These are phyloP conservation scores for Heterobasidion occidentale DNA, from an alignment of 1,284 basidiomycete genomes.

Conservation along the genomic window DNA sequence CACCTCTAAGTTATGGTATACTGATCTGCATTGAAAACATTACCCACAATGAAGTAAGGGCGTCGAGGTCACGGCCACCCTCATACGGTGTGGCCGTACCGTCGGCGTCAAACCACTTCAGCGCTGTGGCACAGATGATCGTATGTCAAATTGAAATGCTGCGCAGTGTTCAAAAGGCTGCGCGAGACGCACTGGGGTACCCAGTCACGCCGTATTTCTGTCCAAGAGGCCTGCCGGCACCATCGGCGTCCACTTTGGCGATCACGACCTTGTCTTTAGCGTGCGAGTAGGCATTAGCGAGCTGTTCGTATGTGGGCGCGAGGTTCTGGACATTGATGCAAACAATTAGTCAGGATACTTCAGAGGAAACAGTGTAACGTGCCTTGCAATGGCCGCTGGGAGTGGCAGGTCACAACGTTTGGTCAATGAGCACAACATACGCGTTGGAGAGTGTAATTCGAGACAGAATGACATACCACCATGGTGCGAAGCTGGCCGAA, in stretches of 20 bases:
- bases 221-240: conserved; percentile 67
- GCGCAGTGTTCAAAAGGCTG: neutral
- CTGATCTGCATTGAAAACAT: neutral
- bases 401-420: no score
- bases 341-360: conserved; percentile 2
- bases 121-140: conserved; percentile 36
- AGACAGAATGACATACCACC: conserved; percentile 53
- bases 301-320: conserved; percentile 82
- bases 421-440: no score
- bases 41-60: conserved; percentile 68
- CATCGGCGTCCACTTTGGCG: conserved; percentile 92
- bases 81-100: conserved; percentile 65
- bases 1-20: conserved; percentile 2
- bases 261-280: conserved; percentile 80
- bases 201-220: conserved; percentile 74
- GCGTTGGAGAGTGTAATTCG: no score
- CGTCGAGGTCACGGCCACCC: conserved; percentile 76
- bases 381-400: conserved; percentile 79
- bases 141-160: neutral
- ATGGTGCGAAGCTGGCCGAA: conserved; percentile 62
- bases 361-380: conserved; percentile 9
- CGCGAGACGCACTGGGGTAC: conserved; percentile 67
- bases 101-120: conserved; percentile 83
- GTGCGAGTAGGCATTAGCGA: conserved; percentile 78
- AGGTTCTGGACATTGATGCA: conserved; percentile 49